Evolutionary conservation across 1,284 basidiomycete species (phyloP).

Genomic region (Phylloboletellus chloephorus): DNA sequence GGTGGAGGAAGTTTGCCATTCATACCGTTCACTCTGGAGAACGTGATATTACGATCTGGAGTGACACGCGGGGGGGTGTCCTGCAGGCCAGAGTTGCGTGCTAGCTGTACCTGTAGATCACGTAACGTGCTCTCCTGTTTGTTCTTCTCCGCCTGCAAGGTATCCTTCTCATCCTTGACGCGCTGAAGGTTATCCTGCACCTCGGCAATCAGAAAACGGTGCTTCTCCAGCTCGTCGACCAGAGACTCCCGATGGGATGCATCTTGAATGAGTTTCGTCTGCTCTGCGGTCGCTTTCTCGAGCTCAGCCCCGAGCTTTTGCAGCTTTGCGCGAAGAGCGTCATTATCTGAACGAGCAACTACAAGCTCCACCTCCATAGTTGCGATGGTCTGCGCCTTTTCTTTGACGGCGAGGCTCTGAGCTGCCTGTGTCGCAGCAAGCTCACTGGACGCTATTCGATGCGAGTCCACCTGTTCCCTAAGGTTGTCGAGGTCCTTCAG

Average conservation of each 20-base stretch:
- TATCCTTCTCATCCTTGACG: constrained; percentile 77
- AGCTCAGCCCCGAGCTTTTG: constrained; percentile 57
- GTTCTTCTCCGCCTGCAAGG: constrained; percentile 63
- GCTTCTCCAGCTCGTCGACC: constrained; percentile 67
- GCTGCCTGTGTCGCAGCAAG: constrained; percentile 41
- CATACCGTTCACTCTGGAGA: constrained; percentile 52
- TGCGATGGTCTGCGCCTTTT: constrained; percentile 46
- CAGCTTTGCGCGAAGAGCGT: constrained; percentile 49
- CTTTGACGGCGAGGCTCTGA: constrained; percentile 48
- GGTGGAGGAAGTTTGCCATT: constrained; percentile 80
- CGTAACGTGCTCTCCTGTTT: constrained; percentile 62
- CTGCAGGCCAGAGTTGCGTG: constrained; percentile 49
- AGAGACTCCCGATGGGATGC: constrained; percentile 69
- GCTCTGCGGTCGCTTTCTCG: constrained; percentile 50
- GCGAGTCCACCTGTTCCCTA: constrained; percentile 55
- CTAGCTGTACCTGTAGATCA: constrained; percentile 72
- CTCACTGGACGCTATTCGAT: constrained; percentile 58
- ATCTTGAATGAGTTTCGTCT: constrained; percentile 60
- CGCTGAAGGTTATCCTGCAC: constrained; percentile 70
- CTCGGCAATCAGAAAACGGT: constrained; percentile 69
- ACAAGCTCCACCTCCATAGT: constrained; percentile 48
- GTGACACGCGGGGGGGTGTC: constrained; percentile 39
- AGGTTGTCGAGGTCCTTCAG: constrained; percentile 52
- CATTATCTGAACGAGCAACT: constrained; percentile 45
- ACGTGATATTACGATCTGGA: constrained; percentile 52